Evolutionary conservation across 305 asterid species (phyloP).

Genomic region (Solanum aculeatissimum): DNA sequence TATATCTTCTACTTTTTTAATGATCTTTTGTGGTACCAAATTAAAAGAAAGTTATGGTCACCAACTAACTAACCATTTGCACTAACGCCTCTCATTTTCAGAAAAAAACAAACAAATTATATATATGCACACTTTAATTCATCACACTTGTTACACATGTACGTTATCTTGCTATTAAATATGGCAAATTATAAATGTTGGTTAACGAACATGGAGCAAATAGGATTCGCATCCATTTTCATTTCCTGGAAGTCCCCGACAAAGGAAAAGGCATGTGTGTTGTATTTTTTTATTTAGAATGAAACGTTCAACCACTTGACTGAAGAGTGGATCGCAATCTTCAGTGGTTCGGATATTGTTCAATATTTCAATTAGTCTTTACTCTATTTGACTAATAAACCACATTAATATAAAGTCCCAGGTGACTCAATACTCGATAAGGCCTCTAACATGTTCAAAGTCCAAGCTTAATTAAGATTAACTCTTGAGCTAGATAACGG

Average conservation of each 20-base stretch:
- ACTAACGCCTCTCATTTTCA: background rate
- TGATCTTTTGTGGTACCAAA: background rate
- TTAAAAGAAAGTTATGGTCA: background rate
- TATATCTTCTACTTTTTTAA: background rate
- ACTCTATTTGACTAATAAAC: background rate
- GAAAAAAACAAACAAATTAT: background rate
- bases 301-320: background rate
- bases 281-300: background rate
- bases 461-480: background rate
- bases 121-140: background rate
- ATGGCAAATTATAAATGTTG: background rate
- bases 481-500: background rate
- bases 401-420: background rate
- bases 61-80: background rate
- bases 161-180: background rate
- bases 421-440: background rate
- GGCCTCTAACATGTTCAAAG: background rate
- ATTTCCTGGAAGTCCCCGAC: background rate
- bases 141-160: background rate
- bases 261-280: background rate
- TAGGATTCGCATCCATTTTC: background rate
- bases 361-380: background rate
- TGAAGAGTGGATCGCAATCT: background rate
- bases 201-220: background rate
- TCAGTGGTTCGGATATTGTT: too few relatives aligned